Evolutionary conservation across 805 yeast genomes (phyloP).

Genomic region (Zygoascus flipseniorum): DNA sequence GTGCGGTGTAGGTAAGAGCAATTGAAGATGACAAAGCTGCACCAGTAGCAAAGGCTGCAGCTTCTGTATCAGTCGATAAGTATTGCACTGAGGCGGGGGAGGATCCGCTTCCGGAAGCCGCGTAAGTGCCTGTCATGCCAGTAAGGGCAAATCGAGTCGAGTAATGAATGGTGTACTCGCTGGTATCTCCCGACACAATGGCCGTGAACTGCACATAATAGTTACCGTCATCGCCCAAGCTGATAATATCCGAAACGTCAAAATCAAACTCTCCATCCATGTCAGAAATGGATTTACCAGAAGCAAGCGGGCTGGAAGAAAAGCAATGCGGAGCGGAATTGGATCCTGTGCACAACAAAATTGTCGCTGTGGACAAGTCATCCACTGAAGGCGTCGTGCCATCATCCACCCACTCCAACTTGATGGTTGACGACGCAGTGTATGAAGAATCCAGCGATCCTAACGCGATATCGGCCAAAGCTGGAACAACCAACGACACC

Average conservation of each 20-base stretch:
- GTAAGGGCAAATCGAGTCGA: conserved; percentile 53
- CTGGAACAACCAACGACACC: not conserved
- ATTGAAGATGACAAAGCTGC: conserved; percentile 45
- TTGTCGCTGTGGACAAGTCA: conserved; percentile 38
- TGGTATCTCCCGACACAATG: conserved; percentile 23
- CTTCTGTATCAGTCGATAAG: conserved; percentile 26
- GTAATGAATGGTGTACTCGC: conserved; percentile 55
- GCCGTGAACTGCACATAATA: conserved; percentile 68
- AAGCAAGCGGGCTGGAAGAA: conserved; percentile 23
- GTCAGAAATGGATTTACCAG: conserved; percentile 3
- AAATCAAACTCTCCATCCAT: conserved; percentile 26
- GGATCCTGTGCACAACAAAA: conserved; percentile 64
- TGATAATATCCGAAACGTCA: conserved; percentile 36
- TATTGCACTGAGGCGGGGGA: conserved; percentile 34
- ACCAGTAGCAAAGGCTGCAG: conserved; percentile 33
- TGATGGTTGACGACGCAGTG: conserved; percentile 19
- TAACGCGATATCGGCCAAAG: conserved; percentile 43
- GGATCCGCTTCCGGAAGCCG: conserved; percentile 40
- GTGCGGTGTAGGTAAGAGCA: conserved; percentile 62
- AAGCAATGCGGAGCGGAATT: conserved; percentile 40
- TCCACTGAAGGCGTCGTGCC: conserved; percentile 40
- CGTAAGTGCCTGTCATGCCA: conserved; percentile 61
- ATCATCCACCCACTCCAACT: conserved; percentile 52
- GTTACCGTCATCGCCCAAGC: conserved; percentile 51
- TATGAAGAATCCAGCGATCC: conserved; percentile 30